A percentile compares a stretch with the other conserved stretches of the same genome.
Evolutionary conservation across 345 rosid species (phyloP).

Genomic region (Triadica sebifera): DNA sequence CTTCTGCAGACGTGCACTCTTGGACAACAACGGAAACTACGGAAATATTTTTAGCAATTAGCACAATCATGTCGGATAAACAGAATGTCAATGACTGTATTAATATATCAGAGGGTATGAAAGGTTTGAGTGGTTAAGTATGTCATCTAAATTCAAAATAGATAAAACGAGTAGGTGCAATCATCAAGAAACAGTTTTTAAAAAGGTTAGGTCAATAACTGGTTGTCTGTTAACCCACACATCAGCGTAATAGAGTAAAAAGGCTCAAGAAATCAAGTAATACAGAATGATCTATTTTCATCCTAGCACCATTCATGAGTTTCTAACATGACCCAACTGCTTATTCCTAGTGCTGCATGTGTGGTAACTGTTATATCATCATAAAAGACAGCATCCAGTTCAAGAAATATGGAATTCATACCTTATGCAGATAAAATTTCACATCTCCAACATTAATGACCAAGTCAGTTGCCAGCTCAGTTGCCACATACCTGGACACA

Average conservation of each 20-base stretch:
- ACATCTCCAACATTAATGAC: conserved; percentile 51
- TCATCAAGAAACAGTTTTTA: background rate
- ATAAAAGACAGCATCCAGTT: background rate
- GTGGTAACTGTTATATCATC: background rate
- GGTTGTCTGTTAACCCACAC: background rate
- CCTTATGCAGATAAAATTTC: conserved; percentile 73
- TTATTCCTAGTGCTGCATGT: background rate
- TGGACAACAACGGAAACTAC: conserved; percentile 71
- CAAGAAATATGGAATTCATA: conserved; percentile 28
- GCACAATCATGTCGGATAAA: background rate
- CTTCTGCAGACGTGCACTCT: conserved; percentile 65
- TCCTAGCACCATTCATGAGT: too few relatives aligned
- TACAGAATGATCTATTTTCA: too few relatives aligned
- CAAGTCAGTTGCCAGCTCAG: conserved; percentile 62
- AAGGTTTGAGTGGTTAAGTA: conserved; percentile 6
- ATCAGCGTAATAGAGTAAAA: background rate
- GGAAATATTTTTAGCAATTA: conserved; percentile 14
- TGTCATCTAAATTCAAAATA: background rate
- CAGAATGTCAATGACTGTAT: background rate
- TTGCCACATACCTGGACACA: conserved; percentile 53
- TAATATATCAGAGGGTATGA: background rate
- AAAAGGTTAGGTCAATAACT: background rate
- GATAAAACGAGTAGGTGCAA: background rate
- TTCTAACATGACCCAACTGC: background rate
- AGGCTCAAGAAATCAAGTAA: background rate